Base-by-base conservation (phyloP, 257 asterid species). In the Perilla frutescens region DNA sequence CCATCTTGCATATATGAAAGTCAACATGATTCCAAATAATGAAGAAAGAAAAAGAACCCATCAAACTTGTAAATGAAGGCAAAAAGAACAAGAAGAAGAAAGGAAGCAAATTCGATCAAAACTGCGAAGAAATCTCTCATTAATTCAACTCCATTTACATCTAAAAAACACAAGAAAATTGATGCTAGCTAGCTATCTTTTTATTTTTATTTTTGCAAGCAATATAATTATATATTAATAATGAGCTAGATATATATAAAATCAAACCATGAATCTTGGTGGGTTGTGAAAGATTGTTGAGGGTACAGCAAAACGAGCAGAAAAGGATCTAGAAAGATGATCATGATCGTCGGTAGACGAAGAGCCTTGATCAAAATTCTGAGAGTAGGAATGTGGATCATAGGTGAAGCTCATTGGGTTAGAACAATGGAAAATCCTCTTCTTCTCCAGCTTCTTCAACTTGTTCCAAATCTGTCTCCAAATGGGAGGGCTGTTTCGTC, bases 391-490 rank as follows among this genome's bases (percentile, higher is more conserved):
- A 40, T 55, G 62, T 1, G 88, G 84, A 81, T 92, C 96, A 54
- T 92, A 92, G 34, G 84, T 74, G 66, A 84, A 87, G 65, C 88
- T 83, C 91, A 70, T 82, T 59, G 90, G 87, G 11, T 72, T 81
- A 3, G 90, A 80, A 4, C 79, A 58, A 7, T 68, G 66, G 31
- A 81, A 80, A 45, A 80, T 49, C 68, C 70, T 84, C 14, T 87
- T 87, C 89, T 78, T 88, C 81, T 88, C 88, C 48, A 20, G 26
- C 26, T 77, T 88, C 89, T 84, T 87, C 34, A 87, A 86, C 87
- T 88, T 92, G 84, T 84, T 84, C 98, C 96, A 90, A n/a, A 90
- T 62, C 54, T 76, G 81, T 15, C 74, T 82, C 94, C 96, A 88
- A 3, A 83, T 80, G 4, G 87, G 49, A 49, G 85, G 55, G 50